These are phyloP conservation scores for Cercospora beticola DNA, from an alignment of 2,329 filamentous ascomycete genomes.

Conservation along the genomic window DNA sequence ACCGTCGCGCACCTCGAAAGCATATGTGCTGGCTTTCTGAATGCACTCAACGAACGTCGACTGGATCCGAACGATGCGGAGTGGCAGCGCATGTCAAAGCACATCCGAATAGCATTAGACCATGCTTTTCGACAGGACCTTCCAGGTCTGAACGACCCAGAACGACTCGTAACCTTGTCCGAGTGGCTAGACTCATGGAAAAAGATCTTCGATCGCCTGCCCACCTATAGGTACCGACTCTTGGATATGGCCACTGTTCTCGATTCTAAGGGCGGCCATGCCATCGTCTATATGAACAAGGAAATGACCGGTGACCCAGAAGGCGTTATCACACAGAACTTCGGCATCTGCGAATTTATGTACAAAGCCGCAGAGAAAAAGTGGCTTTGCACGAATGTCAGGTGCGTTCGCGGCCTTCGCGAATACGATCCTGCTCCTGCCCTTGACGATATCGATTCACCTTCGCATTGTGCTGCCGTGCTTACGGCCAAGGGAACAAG, in stretches of 20 bases:
- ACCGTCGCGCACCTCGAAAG: not conserved
- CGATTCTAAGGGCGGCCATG: not conserved
- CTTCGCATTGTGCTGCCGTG: not conserved
- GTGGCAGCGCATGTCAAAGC: not conserved
- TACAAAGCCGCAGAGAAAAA: not conserved
- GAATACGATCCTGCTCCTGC: not conserved
- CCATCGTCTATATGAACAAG: not conserved
- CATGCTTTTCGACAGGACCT: not conserved
- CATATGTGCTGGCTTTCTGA: not conserved
- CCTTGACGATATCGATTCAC: not conserved
- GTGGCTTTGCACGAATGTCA: not conserved
- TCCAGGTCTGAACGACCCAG: not conserved
- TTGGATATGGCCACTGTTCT: not conserved
- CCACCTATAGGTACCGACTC: not conserved
- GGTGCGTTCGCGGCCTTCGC: not conserved
- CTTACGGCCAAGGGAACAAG: not conserved
- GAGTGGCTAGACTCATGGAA: not conserved
- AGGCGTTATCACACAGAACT: not conserved
- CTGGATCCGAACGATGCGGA: not conserved
- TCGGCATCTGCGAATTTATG: not conserved
- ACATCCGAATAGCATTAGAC: not conserved
- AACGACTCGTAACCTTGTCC: not conserved
- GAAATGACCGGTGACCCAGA: not conserved
- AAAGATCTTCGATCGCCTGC: not conserved
- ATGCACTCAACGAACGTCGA: not conserved